Conservation (phyloP, 75 land plant genomes). For the Pinus tabuliformis region DNA sequence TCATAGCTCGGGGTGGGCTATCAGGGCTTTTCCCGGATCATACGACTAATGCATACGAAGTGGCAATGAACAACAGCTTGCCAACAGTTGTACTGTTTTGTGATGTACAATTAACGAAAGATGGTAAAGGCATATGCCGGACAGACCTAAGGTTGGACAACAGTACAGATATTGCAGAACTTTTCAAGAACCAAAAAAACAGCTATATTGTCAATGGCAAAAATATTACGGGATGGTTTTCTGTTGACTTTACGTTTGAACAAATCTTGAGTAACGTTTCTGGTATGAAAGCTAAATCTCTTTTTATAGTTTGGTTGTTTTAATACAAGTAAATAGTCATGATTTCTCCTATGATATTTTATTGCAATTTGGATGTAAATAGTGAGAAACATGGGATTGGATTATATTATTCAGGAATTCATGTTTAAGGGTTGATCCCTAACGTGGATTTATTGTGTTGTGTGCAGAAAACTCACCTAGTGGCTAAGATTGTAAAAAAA, state of each 20-base stretch:
- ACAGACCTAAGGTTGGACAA: conserved; percentile 37
- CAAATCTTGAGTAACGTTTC: conserved; percentile 22
- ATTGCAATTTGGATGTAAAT: too few relatives aligned
- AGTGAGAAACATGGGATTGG: too few relatives aligned
- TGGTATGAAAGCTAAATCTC: conserved; percentile 19
- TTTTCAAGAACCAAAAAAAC: conserved; percentile 21
- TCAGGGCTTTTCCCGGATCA: conserved; percentile 83
- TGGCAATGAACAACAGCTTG: conserved; percentile 27
- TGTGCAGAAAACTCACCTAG: too few relatives aligned
- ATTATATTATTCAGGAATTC: too few relatives aligned
- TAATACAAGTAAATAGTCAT: too few relatives aligned
- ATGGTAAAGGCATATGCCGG: conserved; percentile 46
- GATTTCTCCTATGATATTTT: too few relatives aligned
- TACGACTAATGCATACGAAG: conserved; percentile 32
- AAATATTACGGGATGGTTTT: conserved; percentile 44
- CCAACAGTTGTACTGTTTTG: conserved; percentile 29
- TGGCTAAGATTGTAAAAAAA: too few relatives aligned
- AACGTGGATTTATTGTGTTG: too few relatives aligned
- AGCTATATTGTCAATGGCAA: conserved; percentile 48
- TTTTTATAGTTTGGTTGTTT: too few relatives aligned
- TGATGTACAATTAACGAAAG: conserved; percentile 66
- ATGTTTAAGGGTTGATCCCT: too few relatives aligned
- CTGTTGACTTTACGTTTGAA: conserved; percentile 44
- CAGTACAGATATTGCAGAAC: conserved; percentile 28
- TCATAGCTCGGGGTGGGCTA: conserved; percentile 75